Evolutionary conservation across 2,329 filamentous ascomycete genomes (phyloP), one percentile per base, ranked within the genome.

Genomic region (Aspergillus neotritici): DNA sequence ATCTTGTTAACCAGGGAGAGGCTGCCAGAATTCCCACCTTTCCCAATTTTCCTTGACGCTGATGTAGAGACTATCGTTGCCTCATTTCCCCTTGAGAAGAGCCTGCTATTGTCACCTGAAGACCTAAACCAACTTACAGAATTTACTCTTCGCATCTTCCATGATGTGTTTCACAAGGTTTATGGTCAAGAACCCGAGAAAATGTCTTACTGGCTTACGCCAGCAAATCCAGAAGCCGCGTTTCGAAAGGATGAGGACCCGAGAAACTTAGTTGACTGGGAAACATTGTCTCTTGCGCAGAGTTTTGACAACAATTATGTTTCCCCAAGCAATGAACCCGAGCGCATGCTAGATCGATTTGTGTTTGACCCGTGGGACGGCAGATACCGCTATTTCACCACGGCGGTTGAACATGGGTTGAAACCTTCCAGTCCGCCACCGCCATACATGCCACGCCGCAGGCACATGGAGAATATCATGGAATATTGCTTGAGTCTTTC

Each of bases 131-230:
- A 70, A 1, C 61, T 97, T n/a, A 82, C 80, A 1, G 65, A 63
- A 0, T 94, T 93, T 60, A 95, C 87, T 0, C 68, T 94, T 32
- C 75, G 77, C 4, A 65, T 94, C 0, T 96, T 94, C 63, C 70
- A 79, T 12, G 88, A 97, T 53, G 72, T 96, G 0, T 97, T 95
- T 69, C 91, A 89, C 64, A 98, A 98, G 63, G 74, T 75, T 3
- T 98, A 87, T 56, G 80, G 86, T 37, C 71, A 78, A 0, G 73
- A 80, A 12, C 54, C 72, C 0, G 65, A 74, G 1, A 80, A 83
- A 21, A 77, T 95, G 61, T 84, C 89, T 0, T 98, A 96, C 64
- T 95, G 89, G 71, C 59, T 96, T 11, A 85, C 82, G 0, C 91
- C 93, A 5, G 51, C 74, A 48, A 45, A 40, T 37, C 21, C 38